phyloP scores from a whole-genome alignment of 2,329 filamentous ascomycete species.

The Neofusicoccum cordaticola region DNA sequence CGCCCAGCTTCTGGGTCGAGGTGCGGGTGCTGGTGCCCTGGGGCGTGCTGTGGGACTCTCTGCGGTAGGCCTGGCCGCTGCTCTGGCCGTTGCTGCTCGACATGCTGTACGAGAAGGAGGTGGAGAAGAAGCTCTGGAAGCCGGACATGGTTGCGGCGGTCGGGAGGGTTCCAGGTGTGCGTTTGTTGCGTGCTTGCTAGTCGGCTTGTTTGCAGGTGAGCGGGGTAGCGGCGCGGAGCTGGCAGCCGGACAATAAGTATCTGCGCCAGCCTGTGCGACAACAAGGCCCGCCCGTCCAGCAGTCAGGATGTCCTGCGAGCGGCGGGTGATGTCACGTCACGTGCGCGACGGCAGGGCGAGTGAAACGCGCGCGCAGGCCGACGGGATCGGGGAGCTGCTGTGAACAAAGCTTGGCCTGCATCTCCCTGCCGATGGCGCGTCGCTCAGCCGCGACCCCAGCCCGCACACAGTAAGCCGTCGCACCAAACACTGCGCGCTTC shows the following conservation, averaged over 20 bases:
- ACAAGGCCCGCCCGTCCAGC: neutral
- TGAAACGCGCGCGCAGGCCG: neutral
- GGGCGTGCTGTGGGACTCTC: constrained; percentile 25
- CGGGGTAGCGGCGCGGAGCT: neutral
- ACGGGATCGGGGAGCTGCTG: no score
- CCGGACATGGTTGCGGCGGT: constrained; percentile 1
- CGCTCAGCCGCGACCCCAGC: neutral
- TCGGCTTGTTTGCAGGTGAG: neutral
- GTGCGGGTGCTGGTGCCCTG: constrained; percentile 28
- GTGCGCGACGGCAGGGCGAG: neutral
- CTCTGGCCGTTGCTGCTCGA: constrained; percentile 23
- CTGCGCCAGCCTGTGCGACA: neutral
- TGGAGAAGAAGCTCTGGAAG: neutral
- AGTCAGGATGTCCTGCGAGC: neutral
- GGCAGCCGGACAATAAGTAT: neutral
- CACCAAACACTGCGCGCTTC: neutral
- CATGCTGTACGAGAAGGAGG: constrained; percentile 18
- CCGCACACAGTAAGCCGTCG: no score
- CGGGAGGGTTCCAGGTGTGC: neutral
- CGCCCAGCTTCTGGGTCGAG: constrained; percentile 29
- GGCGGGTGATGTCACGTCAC: neutral
- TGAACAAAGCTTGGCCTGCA: no score
- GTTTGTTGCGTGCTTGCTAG: neutral
- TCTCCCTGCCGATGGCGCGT: neutral
- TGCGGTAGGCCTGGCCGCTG: constrained; percentile 24